A percentile compares a stretch with the other conserved stretches of the same genome.
Evolutionary conservation across 2,329 filamentous ascomycete genomes (phyloP).

Genomic region (Ambrosiella beaveri): DNA sequence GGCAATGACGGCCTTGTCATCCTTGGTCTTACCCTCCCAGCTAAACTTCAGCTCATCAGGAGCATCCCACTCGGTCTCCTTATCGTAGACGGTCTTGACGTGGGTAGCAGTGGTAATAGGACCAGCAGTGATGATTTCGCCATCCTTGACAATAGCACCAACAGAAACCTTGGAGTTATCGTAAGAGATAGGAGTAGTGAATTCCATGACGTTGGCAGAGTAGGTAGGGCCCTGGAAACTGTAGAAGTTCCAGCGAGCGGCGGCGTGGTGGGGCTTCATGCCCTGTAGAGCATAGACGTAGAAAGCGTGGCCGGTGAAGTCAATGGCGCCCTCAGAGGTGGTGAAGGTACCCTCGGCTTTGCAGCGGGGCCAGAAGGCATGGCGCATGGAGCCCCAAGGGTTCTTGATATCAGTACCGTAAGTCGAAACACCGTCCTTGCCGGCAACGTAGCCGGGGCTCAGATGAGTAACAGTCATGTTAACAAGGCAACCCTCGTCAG

Average conservation of each 20-base stretch:
- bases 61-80: constrained; percentile 75
- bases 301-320: constrained; percentile 64
- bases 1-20: constrained; percentile 56
- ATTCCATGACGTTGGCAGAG: constrained; percentile 91
- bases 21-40: constrained; percentile 64
- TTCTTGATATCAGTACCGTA: constrained; percentile 73
- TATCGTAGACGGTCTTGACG: constrained; percentile 50
- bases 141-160: constrained; percentile 65
- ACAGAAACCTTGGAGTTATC: constrained; percentile 70
- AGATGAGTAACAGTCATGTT: constrained; percentile 65
- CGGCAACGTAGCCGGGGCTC: constrained; percentile 68
- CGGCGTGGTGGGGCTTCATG: constrained; percentile 97
- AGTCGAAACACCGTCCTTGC: constrained; percentile 65
- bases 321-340: constrained; percentile 62
- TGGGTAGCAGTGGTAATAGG: constrained; percentile 49
- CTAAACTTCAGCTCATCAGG: constrained; percentile 57
- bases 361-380: constrained; percentile 88
- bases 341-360: constrained; percentile 66
- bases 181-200: constrained; percentile 83
- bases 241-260: constrained; percentile 81
- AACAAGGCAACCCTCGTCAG: constrained; percentile 63
- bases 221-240: constrained; percentile 77
- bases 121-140: constrained; percentile 60
- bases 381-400: constrained; percentile 85
- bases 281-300: constrained; percentile 81